Percentiles rank a stretch among this genome's conserved stretches.
Evolutionary conservation across 495 filamentous ascomycete species (phyloP).

Genomic region (Neurospora pannonica): DNA sequence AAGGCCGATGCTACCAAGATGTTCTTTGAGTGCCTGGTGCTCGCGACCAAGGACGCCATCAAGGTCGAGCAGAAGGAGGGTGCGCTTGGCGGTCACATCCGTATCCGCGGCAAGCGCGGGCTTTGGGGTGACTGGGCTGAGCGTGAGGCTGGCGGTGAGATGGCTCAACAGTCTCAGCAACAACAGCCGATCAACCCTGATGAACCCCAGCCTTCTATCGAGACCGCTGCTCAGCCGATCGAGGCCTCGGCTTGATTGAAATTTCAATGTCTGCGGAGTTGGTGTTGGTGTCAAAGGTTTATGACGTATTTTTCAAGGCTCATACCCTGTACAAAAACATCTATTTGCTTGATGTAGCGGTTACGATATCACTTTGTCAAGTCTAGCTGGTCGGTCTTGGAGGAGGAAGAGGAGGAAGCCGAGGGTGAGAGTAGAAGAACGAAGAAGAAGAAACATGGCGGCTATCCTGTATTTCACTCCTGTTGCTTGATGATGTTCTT

Average conservation of each 20-base stretch:
- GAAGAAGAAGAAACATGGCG: not conserved
- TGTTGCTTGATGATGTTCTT: not conserved
- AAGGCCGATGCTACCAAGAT: constrained; percentile 93
- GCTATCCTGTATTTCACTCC: not conserved
- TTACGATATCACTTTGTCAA: not conserved
- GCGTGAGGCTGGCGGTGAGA: constrained; percentile 57
- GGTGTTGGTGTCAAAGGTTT: not conserved
- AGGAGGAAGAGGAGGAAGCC: not conserved
- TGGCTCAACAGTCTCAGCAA: constrained; percentile 30
- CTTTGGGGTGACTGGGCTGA: constrained; percentile 97
- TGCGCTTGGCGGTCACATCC: constrained; percentile 63
- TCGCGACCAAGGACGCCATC: constrained; percentile 96
- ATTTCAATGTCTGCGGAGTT: not conserved
- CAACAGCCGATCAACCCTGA: constrained; percentile 12
- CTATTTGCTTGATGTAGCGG: not conserved
- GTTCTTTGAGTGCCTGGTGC: constrained; percentile 94
- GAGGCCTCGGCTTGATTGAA: not conserved
- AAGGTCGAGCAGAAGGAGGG: constrained; percentile 85
- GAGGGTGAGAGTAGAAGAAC: not conserved
- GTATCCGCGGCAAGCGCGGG: constrained; percentile 76
- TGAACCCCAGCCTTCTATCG: constrained; percentile 21
- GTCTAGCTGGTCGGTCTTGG: not conserved
- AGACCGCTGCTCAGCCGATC: constrained; percentile 15
- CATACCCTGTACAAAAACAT: not conserved
- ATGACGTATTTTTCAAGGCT: not conserved